Conservation (phyloP, 352 stramenopile genomes). For the Phytophthora meadii region DNA sequence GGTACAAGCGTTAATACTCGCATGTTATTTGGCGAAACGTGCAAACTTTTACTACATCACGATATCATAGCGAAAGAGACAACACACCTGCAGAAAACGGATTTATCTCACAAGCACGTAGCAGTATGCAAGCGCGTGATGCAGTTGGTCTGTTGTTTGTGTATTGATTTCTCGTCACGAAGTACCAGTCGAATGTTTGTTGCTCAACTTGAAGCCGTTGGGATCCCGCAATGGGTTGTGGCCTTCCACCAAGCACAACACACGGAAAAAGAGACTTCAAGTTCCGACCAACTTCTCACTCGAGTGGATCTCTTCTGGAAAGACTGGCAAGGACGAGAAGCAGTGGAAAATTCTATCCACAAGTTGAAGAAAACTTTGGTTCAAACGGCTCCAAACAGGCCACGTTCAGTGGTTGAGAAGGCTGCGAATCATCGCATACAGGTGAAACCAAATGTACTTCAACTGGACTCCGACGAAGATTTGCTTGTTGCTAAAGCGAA, state of each 20-base stretch:
- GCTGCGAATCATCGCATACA: neutral
- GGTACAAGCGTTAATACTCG: constrained; percentile 30
- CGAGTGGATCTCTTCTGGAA: constrained; percentile 38
- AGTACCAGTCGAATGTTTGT: constrained; percentile 29
- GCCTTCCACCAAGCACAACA: constrained; percentile 28
- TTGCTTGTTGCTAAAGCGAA: neutral
- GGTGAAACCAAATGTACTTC: neutral
- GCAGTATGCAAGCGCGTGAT: constrained; percentile 44
- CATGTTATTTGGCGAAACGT: constrained; percentile 34
- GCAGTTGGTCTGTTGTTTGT: constrained; percentile 48
- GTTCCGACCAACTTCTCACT: neutral
- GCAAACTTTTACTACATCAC: constrained; percentile 31
- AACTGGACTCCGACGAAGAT: constrained; percentile 2
- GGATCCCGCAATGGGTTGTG: constrained; percentile 36
- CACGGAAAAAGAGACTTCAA: neutral
- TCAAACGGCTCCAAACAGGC: neutral
- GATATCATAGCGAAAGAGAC: constrained; percentile 30
- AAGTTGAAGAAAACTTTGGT: constrained; percentile 8
- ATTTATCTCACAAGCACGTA: constrained; percentile 4
- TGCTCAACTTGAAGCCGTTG: constrained; percentile 19
- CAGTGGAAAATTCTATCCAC: no score
- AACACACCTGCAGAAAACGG: constrained; percentile 11
- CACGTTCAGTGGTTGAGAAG: neutral
- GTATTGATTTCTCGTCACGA: constrained; percentile 38
- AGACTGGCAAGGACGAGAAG: constrained; percentile 30